Base-by-base conservation (phyloP, 2,329 filamentous ascomycete genomes). In the Pestalotiopsis sp. region DNA sequence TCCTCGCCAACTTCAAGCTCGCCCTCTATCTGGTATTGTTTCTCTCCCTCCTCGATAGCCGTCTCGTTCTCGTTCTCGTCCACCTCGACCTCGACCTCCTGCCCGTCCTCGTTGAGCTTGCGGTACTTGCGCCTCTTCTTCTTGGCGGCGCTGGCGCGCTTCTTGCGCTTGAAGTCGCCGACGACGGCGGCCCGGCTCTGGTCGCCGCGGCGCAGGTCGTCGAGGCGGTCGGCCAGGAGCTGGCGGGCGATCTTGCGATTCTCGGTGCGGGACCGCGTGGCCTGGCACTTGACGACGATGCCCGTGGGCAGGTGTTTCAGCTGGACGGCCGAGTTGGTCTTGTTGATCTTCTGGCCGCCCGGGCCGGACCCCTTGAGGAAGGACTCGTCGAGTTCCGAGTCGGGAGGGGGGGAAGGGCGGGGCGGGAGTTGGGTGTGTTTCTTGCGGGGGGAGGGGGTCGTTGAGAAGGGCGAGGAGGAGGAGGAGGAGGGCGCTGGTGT, bases 281-380 rank as follows among this genome's bases (percentile, higher is more conserved):
- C 94, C 81, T 99, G 96, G 67, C 89, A 95, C 82, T 99, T 99
- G 70, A 99, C 88, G 14, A 98, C 94, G 65, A 98, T 89, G 69
- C 95, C 95, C 0, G 94, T 97, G 5, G 95, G 94, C 17, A 92
- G 82, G 79, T 99, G 96, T 73, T 91, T 96, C 44, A 99, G 85
- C 78, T 99, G 96, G 2, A 98, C 95, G 48, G 95, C 95, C 0
- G 93, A 98, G 71, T 91, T 94, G 30, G 96, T 99, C 88, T 99
- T 99, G 82, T 99, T 70, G 82, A 98, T 98, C 79, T 98, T 98
- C 78, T 99, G 96, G 0, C 96, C 96, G 26, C 96, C 96, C 0
- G 96, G 95, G 1, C 96, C 96, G 73, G 89, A 92, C 74, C 96
- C 96, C 78, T 96, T 97, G 69, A 99, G 85, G 81, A 97, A 98